Conservation (phyloP, 176 grass and related monocot species). For the Rhynchospora breviuscula region DNA sequence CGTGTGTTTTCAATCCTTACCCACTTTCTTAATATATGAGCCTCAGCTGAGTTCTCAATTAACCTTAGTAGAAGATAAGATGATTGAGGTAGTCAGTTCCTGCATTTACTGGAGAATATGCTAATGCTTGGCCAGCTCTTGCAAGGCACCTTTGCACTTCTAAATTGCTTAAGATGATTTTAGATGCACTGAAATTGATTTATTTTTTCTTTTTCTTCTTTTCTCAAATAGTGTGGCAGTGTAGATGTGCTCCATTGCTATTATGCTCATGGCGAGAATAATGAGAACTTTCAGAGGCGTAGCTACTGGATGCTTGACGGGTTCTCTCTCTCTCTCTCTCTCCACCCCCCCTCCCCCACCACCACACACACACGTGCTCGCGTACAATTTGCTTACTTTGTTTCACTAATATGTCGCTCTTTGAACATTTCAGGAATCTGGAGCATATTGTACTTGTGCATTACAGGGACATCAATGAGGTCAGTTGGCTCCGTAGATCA, state of each 20-base stretch:
- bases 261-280: slow-evolving; percentile 87
- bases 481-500: slow-evolving; percentile 4
- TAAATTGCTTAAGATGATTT: background rate
- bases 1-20: background rate
- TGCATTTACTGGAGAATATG: background rate
- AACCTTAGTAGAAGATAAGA: background rate
- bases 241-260: slow-evolving; percentile 91
- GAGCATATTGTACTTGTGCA: slow-evolving; percentile 45
- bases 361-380: too few relatives aligned
- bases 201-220: background rate
- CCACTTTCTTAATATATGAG: slow-evolving; percentile 6
- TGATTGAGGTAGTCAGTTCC: background rate
- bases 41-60: background rate
- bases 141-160: background rate
- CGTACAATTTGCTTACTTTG: background rate
- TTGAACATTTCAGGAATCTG: slow-evolving; percentile 29
- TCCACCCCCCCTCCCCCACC: background rate
- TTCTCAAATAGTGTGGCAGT: slow-evolving; percentile 51
- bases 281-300: slow-evolving; percentile 80
- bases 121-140: background rate
- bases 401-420: background rate
- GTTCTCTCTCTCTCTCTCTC: slow-evolving; percentile 25
- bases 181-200: background rate
- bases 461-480: slow-evolving; percentile 37
- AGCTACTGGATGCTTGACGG: slow-evolving; percentile 89